Conservation (phyloP, 495 filamentous ascomycete genomes). For the Pseudotulostoma volvatum region DNA sequence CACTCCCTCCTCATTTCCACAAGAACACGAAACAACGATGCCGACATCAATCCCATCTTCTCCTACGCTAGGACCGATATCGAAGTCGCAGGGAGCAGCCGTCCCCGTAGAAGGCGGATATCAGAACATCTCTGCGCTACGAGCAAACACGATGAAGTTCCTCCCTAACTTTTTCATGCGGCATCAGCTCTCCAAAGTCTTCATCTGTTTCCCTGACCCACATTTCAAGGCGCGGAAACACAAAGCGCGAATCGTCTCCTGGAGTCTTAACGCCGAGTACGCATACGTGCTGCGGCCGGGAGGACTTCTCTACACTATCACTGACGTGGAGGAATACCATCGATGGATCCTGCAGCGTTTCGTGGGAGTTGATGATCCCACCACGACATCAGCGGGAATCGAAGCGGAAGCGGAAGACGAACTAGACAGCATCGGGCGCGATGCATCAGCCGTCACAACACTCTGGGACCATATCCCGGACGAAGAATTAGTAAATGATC, state of each 20-base stretch:
- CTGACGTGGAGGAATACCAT: slow-evolving; percentile 88
- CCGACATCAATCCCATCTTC: slow-evolving; percentile 4
- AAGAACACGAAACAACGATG: too few relatives aligned
- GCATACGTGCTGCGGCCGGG: slow-evolving; percentile 73
- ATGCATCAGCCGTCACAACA: slow-evolving; percentile 25
- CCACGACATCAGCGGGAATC: slow-evolving; percentile 1
- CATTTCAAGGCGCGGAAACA: slow-evolving; percentile 97
- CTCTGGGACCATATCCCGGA: slow-evolving; percentile 39
- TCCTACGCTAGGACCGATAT: slow-evolving; percentile 8
- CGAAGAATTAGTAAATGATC: slow-evolving; percentile 52
- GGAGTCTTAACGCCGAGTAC: slow-evolving; percentile 79
- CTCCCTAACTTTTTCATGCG: slow-evolving; percentile 82
- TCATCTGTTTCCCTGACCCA: slow-evolving; percentile 95
- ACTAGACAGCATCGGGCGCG: slow-evolving; percentile 12
- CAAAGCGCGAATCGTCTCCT: slow-evolving; percentile 86
- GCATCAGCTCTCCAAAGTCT: slow-evolving; percentile 66
- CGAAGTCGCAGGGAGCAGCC: slow-evolving; percentile 9
- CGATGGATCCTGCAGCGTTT: slow-evolving; percentile 85
- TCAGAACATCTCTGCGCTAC: slow-evolving; percentile 72
- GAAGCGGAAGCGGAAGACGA: slow-evolving; percentile 1
- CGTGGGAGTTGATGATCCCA: slow-evolving; percentile 16
- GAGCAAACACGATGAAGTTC: slow-evolving; percentile 97
- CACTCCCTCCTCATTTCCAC: too few relatives aligned
- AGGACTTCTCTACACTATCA: slow-evolving; percentile 86
- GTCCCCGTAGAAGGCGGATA: slow-evolving; percentile 33